Conservation (phyloP, 345 rosid species). For the Eucalyptus pumila region DNA sequence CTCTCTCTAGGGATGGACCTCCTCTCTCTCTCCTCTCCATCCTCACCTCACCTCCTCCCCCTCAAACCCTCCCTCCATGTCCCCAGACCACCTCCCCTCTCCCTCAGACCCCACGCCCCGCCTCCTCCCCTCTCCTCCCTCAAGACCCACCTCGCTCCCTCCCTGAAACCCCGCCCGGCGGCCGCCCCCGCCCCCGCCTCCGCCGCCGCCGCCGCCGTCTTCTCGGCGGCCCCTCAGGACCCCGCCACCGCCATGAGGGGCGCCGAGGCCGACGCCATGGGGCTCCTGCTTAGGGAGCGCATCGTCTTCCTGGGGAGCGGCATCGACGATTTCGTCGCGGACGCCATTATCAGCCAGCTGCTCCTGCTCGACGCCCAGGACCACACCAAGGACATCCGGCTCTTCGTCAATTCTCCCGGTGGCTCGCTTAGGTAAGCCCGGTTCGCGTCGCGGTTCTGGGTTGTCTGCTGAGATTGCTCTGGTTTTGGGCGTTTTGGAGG, state of each 20-base stretch:
- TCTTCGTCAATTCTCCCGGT: constrained; percentile 76
- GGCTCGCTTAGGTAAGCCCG: constrained; percentile 70
- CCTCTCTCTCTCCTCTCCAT: constrained; percentile 1
- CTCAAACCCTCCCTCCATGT: constrained; percentile 4
- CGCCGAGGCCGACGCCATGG: constrained; percentile 80
- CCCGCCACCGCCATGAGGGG: constrained; percentile 60
- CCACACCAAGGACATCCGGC: constrained; percentile 76
- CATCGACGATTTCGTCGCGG: constrained; percentile 84
- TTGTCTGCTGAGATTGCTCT: background rate
- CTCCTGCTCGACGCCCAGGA: constrained; percentile 90
- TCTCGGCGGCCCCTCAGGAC: constrained; percentile 25
- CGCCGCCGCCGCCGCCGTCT: background rate
- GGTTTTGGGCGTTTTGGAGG: background rate
- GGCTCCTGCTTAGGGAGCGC: constrained; percentile 72
- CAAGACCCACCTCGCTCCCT: background rate
- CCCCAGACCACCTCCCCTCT: background rate
- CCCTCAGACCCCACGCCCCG: constrained; percentile 3
- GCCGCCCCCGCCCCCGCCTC: background rate
- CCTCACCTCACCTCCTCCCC: constrained; percentile 14
- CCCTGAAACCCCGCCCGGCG: background rate
- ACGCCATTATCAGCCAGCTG: constrained; percentile 74
- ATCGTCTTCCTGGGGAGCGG: constrained; percentile 67
- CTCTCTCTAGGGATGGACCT: background rate
- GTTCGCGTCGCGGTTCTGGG: background rate
- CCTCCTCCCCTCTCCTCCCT: background rate